These are phyloP conservation scores for Edaphochlamys debaryana DNA, from an alignment of 139 green algal species.

Conservation along the genomic window DNA sequence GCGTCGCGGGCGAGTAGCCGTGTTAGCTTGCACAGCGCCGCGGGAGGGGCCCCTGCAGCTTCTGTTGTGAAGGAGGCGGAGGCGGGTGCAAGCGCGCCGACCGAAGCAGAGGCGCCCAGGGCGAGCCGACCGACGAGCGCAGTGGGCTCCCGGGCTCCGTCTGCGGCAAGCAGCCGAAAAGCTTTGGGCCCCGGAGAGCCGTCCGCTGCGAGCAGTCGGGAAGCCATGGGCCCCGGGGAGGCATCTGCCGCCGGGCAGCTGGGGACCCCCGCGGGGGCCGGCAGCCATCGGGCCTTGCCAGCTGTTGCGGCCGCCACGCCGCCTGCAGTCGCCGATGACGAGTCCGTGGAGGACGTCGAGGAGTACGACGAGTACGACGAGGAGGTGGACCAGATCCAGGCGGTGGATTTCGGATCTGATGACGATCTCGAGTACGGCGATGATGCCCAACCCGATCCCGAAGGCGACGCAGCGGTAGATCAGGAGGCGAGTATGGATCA, in stretches of 20 bases:
- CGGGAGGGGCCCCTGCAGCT: too few species aligned
- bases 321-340: slow-evolving; percentile 11
- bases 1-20: too few species aligned
- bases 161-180: not conserved
- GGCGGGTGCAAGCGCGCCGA: too few species aligned
- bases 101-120: not conserved
- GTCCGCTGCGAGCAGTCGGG: not conserved
- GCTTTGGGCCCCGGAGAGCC: not conserved
- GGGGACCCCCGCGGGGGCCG: too few species aligned
- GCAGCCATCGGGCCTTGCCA: too few species aligned
- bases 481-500: too few species aligned
- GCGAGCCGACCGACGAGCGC: not conserved
- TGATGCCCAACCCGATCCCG: too few species aligned
- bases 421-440: not conserved
- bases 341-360: not conserved
- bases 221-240: not conserved
- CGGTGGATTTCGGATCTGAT: not conserved
- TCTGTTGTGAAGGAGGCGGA: too few species aligned
- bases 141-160: not conserved
- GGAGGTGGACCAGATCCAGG: slow-evolving; percentile 8
- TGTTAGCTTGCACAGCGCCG: too few species aligned
- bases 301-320: too few species aligned
- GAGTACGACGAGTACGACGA: not conserved
- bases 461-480: too few species aligned
- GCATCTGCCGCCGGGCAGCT: not conserved